Evolutionary conservation across 495 filamentous ascomycete genomes (phyloP).

Genomic region (Podospora anserina): DNA sequence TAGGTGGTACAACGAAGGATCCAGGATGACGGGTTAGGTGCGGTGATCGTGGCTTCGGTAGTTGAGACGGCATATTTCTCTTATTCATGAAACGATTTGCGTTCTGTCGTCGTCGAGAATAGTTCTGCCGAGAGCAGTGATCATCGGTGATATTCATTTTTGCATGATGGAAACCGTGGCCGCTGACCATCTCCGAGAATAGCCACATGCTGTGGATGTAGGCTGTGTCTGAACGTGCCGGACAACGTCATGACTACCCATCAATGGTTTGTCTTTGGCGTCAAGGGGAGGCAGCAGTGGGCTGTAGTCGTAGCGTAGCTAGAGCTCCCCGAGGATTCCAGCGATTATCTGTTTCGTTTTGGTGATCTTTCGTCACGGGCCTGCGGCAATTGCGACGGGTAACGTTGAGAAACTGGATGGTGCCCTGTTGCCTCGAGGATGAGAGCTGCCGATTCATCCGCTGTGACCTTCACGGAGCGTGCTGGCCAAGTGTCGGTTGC

Average conservation of each 20-base stretch:
- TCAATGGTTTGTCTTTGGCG: neutral
- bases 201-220: conserved; percentile 9
- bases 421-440: neutral
- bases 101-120: neutral
- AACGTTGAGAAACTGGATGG: conserved; percentile 1
- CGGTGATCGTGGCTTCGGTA: conserved; percentile 12
- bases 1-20: neutral
- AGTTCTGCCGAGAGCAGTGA: conserved; percentile 4
- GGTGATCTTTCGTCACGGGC: conserved; percentile 22
- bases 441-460: neutral
- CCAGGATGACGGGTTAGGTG: conserved; percentile 1
- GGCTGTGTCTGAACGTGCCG: conserved; percentile 5
- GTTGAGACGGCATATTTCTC: conserved; percentile 11
- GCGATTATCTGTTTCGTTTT: conserved; percentile 14
- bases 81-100: neutral
- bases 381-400: conserved; percentile 12
- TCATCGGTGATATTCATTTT: neutral
- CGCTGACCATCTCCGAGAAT: neutral
- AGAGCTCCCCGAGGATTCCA: conserved; percentile 5
- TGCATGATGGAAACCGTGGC: neutral
- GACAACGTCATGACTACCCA: neutral
- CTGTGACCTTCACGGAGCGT: neutral
- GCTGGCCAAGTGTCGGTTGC: neutral
- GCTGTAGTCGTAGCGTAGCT: neutral
- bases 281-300: neutral